Evolutionary conservation across 805 yeast species (phyloP), one percentile per base, ranked within the genome.

Genomic region (Yarrowia sp.): DNA sequence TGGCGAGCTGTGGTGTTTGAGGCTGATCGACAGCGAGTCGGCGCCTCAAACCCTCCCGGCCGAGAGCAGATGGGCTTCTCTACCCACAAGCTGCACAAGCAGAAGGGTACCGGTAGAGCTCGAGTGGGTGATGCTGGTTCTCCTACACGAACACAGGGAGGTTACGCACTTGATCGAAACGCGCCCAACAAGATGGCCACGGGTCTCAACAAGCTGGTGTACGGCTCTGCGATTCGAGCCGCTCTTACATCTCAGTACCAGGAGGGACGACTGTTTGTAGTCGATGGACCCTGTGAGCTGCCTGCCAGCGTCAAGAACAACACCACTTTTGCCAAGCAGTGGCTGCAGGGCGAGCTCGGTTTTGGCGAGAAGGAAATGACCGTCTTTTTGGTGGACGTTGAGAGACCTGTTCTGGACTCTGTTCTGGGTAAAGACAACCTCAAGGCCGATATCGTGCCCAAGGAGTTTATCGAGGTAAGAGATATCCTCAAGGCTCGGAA

Each of bases 1-100:
- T 95, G 98, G 98, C 85, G 86, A 72, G 97, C 98, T 0, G 97
- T 91, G 36, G 89, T 90, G 2, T 91, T 82, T 80, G 99, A 95
- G 79, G 88, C 92, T 42, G 97, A 95, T 74, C 85, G 84, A 68
- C 86, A 86, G 68, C 86, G 98, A 75, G 97, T 91, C 10, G 97
- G 98, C 48, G 83, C 98, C 0, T 86, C 90, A 0, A 88, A 87
- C 72, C 96, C 95, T 36, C 88, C 90, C 41, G 90, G 95, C 66
- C 87, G 97, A 76, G 84, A 90, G 41, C 93, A 90, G 70, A 88
- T 88, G 76, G 92, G 92, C 66, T 92, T 84, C 75, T 88, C 96
- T 28, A 84, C 96, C 76, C 83, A 83, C 72, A 95, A 95, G 74
- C 79, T 95, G 69, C 81, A 85, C 42, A 90, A 91, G 35, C 99